Evolutionary conservation across 257 asterid species (phyloP).

Genomic region (Solanum chmielewskii): DNA sequence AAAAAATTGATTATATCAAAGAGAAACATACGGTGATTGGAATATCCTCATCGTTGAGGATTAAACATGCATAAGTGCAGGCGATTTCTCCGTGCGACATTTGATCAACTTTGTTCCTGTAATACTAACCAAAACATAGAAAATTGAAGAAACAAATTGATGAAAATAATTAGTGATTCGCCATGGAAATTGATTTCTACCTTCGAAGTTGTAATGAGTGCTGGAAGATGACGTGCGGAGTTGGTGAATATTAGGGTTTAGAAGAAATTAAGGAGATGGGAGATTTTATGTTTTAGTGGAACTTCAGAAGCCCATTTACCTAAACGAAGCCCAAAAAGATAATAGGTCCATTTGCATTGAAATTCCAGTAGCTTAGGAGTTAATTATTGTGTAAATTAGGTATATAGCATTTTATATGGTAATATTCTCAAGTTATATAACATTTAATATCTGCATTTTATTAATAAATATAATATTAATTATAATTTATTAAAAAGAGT

Average conservation of each 20-base stretch:
- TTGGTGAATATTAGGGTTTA: neutral
- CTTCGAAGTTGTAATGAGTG: neutral
- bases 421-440: no score
- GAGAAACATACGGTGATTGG: neutral
- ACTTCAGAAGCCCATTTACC: neutral
- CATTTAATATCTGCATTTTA: no score
- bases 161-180: neutral
- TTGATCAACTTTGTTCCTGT: neutral
- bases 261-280: neutral
- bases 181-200: neutral
- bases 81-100: neutral
- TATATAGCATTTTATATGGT: no score
- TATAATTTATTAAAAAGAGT: no score
- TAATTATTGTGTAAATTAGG: no score
- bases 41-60: neutral
- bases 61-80: neutral
- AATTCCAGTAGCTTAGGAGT: no score
- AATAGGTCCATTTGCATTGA: neutral
- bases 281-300: neutral
- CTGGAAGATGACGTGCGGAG: neutral
- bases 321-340: neutral
- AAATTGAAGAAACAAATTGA: neutral
- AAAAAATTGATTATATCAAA: neutral
- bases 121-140: no score
- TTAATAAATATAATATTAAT: no score